These are phyloP conservation scores for Colletotrichum paranaense DNA, from an alignment of 2,329 filamentous ascomycete species.

Conservation along the genomic window DNA sequence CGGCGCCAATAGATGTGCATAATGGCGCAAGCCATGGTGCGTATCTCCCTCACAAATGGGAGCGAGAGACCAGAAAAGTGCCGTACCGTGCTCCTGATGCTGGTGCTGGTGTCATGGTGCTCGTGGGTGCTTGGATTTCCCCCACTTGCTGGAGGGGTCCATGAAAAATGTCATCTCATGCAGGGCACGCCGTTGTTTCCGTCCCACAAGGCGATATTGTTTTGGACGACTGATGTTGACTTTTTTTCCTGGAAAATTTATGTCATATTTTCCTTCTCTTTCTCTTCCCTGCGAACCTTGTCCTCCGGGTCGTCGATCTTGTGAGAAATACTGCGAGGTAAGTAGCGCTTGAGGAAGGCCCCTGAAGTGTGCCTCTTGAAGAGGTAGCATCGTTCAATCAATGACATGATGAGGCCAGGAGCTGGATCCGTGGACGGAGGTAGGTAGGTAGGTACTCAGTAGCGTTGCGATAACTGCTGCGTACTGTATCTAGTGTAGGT, in stretches of 20 bases:
- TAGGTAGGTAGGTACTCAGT: neutral
- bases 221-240: slow-evolving; percentile 9
- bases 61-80: neutral
- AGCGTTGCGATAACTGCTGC: neutral
- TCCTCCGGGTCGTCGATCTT: neutral
- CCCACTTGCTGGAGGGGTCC: neutral
- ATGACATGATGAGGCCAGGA: neutral
- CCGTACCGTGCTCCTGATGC: no score
- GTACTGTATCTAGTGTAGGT: neutral
- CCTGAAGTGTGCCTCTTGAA: neutral
- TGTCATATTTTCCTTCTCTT: neutral
- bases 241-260: neutral
- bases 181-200: slow-evolving; percentile 16
- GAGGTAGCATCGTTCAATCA: neutral
- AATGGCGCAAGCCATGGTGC: neutral
- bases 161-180: slow-evolving; percentile 1
- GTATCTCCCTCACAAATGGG: neutral
- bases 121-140: neutral
- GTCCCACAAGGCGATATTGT: slow-evolving; percentile 21
- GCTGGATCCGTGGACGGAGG: neutral
- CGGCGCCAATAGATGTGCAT: neutral
- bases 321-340: slow-evolving; percentile 5
- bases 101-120: neutral
- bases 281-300: neutral
- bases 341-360: neutral